A percentile compares a stretch with the other conserved stretches of the same genome.
phyloP scores from a whole-genome alignment of 164 flowering plant species.

The Taxillus chinensis region DNA sequence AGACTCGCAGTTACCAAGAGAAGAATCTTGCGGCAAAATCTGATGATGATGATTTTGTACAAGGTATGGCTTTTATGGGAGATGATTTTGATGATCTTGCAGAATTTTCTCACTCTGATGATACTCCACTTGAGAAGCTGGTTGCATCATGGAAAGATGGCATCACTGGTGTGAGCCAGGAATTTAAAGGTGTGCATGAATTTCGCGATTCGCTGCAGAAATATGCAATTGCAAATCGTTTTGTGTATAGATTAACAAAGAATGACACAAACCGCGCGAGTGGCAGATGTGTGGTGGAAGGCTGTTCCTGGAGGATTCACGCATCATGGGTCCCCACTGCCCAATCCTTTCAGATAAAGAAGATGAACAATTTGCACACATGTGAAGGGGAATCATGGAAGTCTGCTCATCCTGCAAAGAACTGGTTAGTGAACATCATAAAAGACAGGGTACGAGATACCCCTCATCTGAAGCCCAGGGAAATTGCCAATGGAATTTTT shows the following conservation, averaged over 20 bases:
- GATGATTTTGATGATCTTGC: conserved; percentile 8
- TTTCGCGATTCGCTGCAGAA: conserved; percentile 73
- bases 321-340: conserved; percentile 62
- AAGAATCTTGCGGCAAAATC: background rate
- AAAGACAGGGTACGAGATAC: conserved; percentile 31
- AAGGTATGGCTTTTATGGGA: background rate
- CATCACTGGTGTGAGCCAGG: conserved; percentile 65
- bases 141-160: conserved; percentile 48
- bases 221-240: conserved; percentile 67
- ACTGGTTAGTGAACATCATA: conserved; percentile 39
- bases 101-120: conserved; percentile 9
- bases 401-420: conserved; percentile 45
- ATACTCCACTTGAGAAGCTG: conserved; percentile 21
- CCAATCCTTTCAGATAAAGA: conserved; percentile 44
- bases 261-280: conserved; percentile 61
- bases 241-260: conserved; percentile 47
- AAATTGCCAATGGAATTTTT: conserved; percentile 27
- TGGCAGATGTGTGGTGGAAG: conserved; percentile 49
- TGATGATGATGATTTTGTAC: conserved; percentile 11
- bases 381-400: conserved; percentile 58
- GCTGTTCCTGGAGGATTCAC: conserved; percentile 72
- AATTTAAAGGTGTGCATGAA: conserved; percentile 49
- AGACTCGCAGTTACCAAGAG: background rate
- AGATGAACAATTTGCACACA: conserved; percentile 48
- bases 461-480: conserved; percentile 30